These are phyloP conservation scores for Alternaria infectoria DNA, from an alignment of 2,329 filamentous ascomycete species.

Conservation along the genomic window DNA sequence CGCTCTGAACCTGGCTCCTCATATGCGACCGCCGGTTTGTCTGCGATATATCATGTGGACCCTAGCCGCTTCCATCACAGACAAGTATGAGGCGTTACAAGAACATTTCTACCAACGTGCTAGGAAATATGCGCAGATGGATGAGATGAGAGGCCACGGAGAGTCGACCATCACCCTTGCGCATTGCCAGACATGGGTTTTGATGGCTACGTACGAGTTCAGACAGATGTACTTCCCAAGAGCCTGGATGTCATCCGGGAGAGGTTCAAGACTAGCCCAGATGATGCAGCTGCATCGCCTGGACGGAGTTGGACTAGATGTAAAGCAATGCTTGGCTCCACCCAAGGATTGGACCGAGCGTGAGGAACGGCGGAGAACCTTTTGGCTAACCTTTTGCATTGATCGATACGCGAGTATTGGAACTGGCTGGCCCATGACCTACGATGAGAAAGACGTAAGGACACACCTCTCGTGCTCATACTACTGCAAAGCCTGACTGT, in stretches of 20 bases:
- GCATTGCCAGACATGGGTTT: slow-evolving; percentile 82
- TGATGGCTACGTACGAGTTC: slow-evolving; percentile 87
- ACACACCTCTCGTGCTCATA: not conserved
- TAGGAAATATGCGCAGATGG: slow-evolving; percentile 86
- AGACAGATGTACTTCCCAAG: slow-evolving; percentile 97
- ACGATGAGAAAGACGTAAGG: slow-evolving; percentile 83
- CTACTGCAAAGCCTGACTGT: slow-evolving; percentile 10
- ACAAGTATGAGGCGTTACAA: slow-evolving; percentile 80
- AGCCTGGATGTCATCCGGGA: slow-evolving; percentile 91
- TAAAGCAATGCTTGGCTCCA: slow-evolving; percentile 88
- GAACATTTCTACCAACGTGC: slow-evolving; percentile 89
- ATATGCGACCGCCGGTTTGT: slow-evolving; percentile 83
- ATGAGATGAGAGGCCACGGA: slow-evolving; percentile 91
- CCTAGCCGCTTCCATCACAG: slow-evolving; percentile 82
- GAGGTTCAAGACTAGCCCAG: slow-evolving; percentile 78
- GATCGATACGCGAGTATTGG: slow-evolving; percentile 95
- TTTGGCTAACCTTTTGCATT: slow-evolving; percentile 91
- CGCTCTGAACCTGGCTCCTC: slow-evolving; percentile 86
- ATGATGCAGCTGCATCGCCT: slow-evolving; percentile 94
- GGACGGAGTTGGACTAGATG: slow-evolving; percentile 81
- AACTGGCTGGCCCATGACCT: slow-evolving; percentile 94
- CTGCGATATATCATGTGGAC: slow-evolving; percentile 96
- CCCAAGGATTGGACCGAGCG: slow-evolving; percentile 92
- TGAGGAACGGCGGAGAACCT: slow-evolving; percentile 88
- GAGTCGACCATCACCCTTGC: slow-evolving; percentile 85